Conservation (phyloP, 208 protist species). For the Angomonas deanei region DNA sequence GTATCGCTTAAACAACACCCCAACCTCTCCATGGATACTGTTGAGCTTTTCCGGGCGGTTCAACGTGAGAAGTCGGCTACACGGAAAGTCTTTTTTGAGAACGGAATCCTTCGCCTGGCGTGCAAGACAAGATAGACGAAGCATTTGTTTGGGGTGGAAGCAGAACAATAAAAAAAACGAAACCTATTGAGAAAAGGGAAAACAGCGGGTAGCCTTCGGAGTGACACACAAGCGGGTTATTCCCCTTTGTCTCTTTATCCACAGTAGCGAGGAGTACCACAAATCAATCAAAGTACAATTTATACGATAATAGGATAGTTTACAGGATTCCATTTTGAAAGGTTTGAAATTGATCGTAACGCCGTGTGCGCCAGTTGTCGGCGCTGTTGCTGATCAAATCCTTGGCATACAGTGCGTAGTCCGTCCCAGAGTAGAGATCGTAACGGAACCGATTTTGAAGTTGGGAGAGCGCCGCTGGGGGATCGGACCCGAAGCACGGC, state of each 20-base stretch:
- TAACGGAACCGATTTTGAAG: slow-evolving; percentile 77
- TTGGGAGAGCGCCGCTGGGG: slow-evolving; percentile 47
- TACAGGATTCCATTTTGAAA: slow-evolving; percentile 90
- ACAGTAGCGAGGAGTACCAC: neutral
- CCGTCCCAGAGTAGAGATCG: slow-evolving; percentile 73
- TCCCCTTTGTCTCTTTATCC: neutral
- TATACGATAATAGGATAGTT: neutral
- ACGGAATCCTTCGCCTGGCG: neutral
- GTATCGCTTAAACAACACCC: slow-evolving; percentile 10
- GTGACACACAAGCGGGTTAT: neutral
- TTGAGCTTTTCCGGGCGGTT: slow-evolving; percentile 24
- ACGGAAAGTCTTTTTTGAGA: slow-evolving; percentile 18
- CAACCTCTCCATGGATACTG: slow-evolving; percentile 22
- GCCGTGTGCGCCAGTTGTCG: slow-evolving; percentile 90
- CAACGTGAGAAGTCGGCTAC: slow-evolving; percentile 23
- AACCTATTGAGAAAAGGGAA: slow-evolving; percentile 8
- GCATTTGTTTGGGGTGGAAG: neutral
- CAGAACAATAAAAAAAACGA: slow-evolving; percentile 4
- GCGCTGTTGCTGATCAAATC: slow-evolving; percentile 85
- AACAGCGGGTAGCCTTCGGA: neutral
- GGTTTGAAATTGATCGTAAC: slow-evolving; percentile 91
- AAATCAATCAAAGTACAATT: neutral
- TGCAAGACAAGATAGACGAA: neutral
- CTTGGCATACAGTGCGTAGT: slow-evolving; percentile 79
- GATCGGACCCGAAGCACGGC: slow-evolving; percentile 82